Percentiles rank a stretch among this genome's conserved stretches.
Evolutionary conservation across 805 yeast species (phyloP).

Genomic region (Teunomyces stri): DNA sequence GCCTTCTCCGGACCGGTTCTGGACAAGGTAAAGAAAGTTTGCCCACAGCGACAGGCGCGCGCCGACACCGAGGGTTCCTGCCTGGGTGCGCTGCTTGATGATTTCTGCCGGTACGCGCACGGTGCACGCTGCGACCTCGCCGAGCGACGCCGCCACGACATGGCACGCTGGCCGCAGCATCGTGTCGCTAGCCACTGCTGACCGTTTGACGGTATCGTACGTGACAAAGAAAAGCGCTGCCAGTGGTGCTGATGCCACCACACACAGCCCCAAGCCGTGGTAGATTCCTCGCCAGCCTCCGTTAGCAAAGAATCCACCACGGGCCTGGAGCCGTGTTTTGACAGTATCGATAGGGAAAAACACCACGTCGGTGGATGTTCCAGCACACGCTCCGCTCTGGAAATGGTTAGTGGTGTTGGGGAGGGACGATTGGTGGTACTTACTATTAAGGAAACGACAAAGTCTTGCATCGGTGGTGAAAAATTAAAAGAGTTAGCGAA

Average conservation of each 20-base stretch:
- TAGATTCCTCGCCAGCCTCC: conserved; percentile 95
- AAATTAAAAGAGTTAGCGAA: background rate
- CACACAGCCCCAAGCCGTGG: conserved; percentile 88
- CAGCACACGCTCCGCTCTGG: conserved; percentile 89
- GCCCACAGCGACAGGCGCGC: conserved; percentile 57
- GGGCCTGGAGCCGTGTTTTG: conserved; percentile 92
- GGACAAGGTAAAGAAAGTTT: conserved; percentile 61
- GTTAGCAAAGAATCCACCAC: conserved; percentile 87
- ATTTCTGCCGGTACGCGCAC: conserved; percentile 98
- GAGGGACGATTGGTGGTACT: conserved; percentile 10
- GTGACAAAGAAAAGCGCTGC: conserved; percentile 56
- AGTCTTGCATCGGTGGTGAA: conserved; percentile 24
- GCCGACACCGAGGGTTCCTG: conserved; percentile 33
- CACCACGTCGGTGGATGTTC: conserved; percentile 90
- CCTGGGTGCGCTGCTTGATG: conserved; percentile 89
- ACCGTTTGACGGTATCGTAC: conserved; percentile 69
- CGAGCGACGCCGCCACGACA: conserved; percentile 84
- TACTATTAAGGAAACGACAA: conserved; percentile 33
- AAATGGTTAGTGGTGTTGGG: background rate
- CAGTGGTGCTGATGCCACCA: conserved; percentile 89
- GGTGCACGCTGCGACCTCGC: conserved; percentile 90
- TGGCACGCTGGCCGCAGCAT: conserved; percentile 49
- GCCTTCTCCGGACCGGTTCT: conserved; percentile 76
- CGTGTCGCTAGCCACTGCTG: conserved; percentile 29
- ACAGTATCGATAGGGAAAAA: conserved; percentile 96